These are phyloP conservation scores for Pleurotus tuber-regium DNA, from an alignment of 768 basidiomycete species.

Conservation along the genomic window DNA sequence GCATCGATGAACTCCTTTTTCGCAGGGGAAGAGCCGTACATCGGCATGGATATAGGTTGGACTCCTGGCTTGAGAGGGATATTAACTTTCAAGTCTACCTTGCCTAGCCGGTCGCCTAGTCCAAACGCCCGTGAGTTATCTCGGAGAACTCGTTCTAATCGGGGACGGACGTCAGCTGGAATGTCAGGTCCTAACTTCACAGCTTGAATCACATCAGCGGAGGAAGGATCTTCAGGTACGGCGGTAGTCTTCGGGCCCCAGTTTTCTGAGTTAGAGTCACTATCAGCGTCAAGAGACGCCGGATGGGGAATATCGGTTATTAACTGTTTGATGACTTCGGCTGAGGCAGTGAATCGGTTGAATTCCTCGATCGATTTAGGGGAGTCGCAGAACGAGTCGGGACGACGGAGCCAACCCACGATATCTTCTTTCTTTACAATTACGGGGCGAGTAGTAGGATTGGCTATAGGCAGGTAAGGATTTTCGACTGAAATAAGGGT, in stretches of 20 bases:
- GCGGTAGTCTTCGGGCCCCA: constrained; percentile 21
- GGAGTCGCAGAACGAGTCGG: constrained; percentile 2
- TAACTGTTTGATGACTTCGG: constrained; percentile 11
- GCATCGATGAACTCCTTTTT: constrained; percentile 27
- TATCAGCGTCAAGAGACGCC: neutral
- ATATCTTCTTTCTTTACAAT: constrained; percentile 14
- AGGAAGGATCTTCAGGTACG: constrained; percentile 15
- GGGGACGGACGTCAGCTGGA: constrained; percentile 1
- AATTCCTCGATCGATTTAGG: constrained; percentile 5
- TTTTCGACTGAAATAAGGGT: constrained; percentile 12
- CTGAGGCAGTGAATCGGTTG: neutral
- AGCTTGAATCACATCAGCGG: constrained; percentile 2
- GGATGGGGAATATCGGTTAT: constrained; percentile 7
- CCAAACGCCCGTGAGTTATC: constrained; percentile 24
- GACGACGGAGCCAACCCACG: constrained; percentile 11
- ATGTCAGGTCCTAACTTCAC: constrained; percentile 19
- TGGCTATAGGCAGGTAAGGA: constrained; percentile 15
- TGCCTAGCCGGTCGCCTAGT: constrained; percentile 27
- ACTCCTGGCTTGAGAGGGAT: constrained; percentile 22
- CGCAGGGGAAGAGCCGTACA: constrained; percentile 22
- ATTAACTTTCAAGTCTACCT: constrained; percentile 20
- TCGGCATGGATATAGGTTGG: constrained; percentile 24
- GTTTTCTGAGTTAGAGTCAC: neutral
- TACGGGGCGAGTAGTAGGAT: constrained; percentile 9
- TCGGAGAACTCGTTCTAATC: constrained; percentile 16